Conservation (phyloP, 352 stramenopile genomes). For the Phytophthora colocasiae region DNA sequence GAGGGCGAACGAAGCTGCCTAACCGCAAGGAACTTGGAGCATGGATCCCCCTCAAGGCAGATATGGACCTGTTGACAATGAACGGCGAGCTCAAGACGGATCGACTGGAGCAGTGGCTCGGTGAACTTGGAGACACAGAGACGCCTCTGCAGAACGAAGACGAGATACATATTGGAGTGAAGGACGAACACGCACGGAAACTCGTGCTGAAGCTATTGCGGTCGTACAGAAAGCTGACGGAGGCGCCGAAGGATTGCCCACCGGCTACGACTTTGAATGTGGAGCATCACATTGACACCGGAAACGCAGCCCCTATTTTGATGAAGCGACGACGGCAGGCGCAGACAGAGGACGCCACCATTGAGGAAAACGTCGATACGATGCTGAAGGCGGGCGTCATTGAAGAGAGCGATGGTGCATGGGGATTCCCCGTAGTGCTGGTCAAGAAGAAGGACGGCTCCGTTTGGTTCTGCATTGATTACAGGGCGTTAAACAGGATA, state of each 20-base stretch:
- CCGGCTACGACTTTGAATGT: no score
- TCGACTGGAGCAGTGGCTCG: no score
- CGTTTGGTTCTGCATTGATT: slow-evolving; percentile 5
- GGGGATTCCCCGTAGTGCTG: slow-evolving; percentile 3
- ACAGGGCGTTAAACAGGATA: background rate
- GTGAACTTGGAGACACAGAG: background rate
- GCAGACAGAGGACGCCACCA: background rate
- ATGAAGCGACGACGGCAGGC: background rate
- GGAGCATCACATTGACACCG: no score
- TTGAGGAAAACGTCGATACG: background rate
- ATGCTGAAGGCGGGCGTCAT: background rate
- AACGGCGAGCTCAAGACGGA: background rate
- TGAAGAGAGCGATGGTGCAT: slow-evolving; percentile 2
- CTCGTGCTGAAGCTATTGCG: no score
- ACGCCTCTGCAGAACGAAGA: background rate
- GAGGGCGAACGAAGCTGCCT: background rate
- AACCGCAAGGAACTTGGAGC: background rate
- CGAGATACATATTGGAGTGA: background rate
- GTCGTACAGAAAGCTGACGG: no score
- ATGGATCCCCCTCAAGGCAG: background rate
- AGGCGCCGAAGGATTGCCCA: no score
- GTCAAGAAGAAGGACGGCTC: slow-evolving; percentile 8
- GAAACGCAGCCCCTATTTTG: background rate
- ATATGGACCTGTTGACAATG: background rate
- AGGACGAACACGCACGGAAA: no score